Evolutionary conservation across 192 early-diverging fungal species (phyloP), one percentile per base, ranked within the genome.

Genomic region (Umbelopsis isabellina): DNA sequence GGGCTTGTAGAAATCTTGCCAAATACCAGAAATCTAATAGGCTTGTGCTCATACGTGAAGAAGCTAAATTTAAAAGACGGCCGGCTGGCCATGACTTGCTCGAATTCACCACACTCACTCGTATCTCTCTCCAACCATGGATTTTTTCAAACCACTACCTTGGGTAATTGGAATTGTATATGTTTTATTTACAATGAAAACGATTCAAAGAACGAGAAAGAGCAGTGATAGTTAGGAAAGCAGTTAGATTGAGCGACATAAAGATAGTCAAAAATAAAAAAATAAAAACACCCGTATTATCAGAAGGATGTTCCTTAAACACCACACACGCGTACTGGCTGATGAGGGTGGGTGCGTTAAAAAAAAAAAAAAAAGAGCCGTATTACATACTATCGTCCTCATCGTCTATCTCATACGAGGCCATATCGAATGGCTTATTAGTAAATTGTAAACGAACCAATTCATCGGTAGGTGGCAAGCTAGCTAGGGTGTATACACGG

Each of bases 401-500:
- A 30, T 61, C 55, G 16, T 61, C 55, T 35, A 61, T 61, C 30
- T 61, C 55, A 61, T 61, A 61, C 55, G 37, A 37, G 13, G 55
- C 55, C 55, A 61, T 61, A 16, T 61, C 55, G 21, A 77, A 77
- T 16, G 75, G 65, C 16, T n/a, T 21, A 61, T 77, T 47, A 20
- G 21, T 41, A 41, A 66, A 77, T 41, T 71, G 75, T 16, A 77
- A 50, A 4, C 46, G 49, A 52, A 72, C 49, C 44, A 72, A 68
- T 2, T 35, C 20, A n/a, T 22, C 41, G 5, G 71, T 72, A 23
- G 70, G 51, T n/a, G 75, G 75, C 33, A 77, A 45, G 46, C 48
- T 77, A n/a, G 66, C 52, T 4, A 69, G 45, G 52, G 75, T 69
- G 52, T 69, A 77, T 22, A 77, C 58, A 37, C 75, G 71, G 8